These are phyloP conservation scores for Pseudogymnoascus sp. DNA, from an alignment of 2,329 filamentous ascomycete genomes.

Conservation along the genomic window DNA sequence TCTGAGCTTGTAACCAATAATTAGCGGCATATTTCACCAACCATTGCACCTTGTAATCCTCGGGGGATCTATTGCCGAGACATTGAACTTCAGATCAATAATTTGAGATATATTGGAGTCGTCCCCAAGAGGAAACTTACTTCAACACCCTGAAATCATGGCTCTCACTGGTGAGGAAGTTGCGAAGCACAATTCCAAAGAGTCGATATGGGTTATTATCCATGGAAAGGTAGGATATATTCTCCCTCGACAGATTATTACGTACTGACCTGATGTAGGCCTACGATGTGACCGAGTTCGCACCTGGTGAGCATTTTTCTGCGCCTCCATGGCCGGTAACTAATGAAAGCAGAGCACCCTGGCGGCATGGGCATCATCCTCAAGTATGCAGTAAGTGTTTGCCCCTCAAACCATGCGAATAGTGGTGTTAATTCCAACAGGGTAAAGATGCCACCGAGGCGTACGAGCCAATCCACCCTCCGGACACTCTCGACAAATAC, in stretches of 20 bases:
- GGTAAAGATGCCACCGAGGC: slow-evolving; percentile 91
- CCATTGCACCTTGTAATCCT: not conserved
- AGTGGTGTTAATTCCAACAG: slow-evolving; percentile 14
- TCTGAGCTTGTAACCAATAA: not conserved
- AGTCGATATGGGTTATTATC: slow-evolving; percentile 89
- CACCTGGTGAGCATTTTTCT: slow-evolving; percentile 50
- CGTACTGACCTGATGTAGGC: slow-evolving; percentile 54
- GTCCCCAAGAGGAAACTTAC: not conserved
- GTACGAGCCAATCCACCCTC: slow-evolving; percentile 84
- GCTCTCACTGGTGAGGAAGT: slow-evolving; percentile 47
- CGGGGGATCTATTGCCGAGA: not conserved
- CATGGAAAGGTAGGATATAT: slow-evolving; percentile 45
- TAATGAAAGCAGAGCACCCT: slow-evolving; percentile 59
- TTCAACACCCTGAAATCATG: slow-evolving; percentile 17
- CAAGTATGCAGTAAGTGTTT: slow-evolving; percentile 65
- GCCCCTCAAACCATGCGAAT: not conserved
- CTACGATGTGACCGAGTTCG: slow-evolving; percentile 83
- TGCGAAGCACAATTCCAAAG: slow-evolving; percentile 66
- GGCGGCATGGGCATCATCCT: slow-evolving; percentile 89
- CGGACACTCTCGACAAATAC: slow-evolving; percentile 80
- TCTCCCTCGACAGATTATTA: slow-evolving; percentile 12
- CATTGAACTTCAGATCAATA: not conserved
- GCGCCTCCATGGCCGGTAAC: slow-evolving; percentile 13
- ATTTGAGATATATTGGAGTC: not conserved
- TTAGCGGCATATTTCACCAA: not conserved